These are phyloP conservation scores for Exophiala sideris DNA, from an alignment of 2,329 filamentous ascomycete genomes.

Conservation along the genomic window DNA sequence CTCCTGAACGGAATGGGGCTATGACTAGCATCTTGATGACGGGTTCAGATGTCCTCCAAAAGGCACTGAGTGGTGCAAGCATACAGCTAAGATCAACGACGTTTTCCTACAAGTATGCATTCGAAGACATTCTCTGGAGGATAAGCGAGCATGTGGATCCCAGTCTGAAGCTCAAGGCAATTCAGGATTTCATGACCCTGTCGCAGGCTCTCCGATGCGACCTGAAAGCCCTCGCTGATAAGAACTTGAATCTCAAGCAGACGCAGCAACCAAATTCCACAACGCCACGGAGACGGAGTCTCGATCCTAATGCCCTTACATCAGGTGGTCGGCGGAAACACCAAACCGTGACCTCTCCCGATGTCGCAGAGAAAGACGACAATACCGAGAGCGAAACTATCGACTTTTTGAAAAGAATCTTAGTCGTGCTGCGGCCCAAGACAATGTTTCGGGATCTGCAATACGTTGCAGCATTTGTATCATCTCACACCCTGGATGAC, in stretches of 20 bases:
- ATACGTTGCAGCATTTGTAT: conserved; percentile 62
- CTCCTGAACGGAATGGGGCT: not conserved
- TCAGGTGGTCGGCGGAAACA: conserved; percentile 7
- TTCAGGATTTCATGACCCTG: conserved; percentile 79
- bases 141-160: conserved; percentile 90
- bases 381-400: conserved; percentile 36
- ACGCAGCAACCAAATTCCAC: not conserved
- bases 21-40: not conserved
- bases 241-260: conserved; percentile 5
- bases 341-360: conserved; percentile 21
- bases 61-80: not conserved
- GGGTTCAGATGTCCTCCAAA: conserved; percentile 1
- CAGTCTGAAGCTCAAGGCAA: conserved; percentile 74
- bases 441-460: conserved; percentile 79
- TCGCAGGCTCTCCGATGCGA: conserved; percentile 56
- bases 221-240: not conserved
- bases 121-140: conserved; percentile 64
- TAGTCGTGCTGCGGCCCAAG: conserved; percentile 69
- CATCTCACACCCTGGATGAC: conserved; percentile 56
- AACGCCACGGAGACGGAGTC: conserved; percentile 20
- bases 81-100: not conserved
- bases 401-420: conserved; percentile 63
- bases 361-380: not conserved
- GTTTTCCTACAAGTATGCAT: conserved; percentile 17
- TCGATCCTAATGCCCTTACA: conserved; percentile 15